Evolutionary conservation across 495 filamentous ascomycete genomes (phyloP).

Genomic region (Aspergillus nidulans): DNA sequence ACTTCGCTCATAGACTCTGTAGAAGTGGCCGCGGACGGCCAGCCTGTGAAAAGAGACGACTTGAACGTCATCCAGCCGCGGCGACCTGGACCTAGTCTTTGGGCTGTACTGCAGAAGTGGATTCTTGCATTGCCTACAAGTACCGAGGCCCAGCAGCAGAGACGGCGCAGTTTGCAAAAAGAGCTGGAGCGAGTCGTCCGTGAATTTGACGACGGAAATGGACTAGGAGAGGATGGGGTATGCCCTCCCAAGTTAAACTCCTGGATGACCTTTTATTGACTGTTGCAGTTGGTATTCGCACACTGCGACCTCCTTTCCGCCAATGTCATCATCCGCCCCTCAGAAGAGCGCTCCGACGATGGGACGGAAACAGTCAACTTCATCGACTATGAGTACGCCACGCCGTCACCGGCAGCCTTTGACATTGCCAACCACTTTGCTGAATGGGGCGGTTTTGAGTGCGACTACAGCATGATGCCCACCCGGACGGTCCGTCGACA

Average conservation of each 20-base stretch:
- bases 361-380: constrained; percentile 62
- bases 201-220: constrained; percentile 67
- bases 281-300: constrained; percentile 72
- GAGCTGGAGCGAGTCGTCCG: constrained; percentile 67
- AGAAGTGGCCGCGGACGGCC: constrained; percentile 30
- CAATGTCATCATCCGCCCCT: constrained; percentile 85
- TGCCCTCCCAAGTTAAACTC: constrained; percentile 29
- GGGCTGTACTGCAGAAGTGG: constrained; percentile 96
- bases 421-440: constrained; percentile 99
- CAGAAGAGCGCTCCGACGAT: constrained; percentile 27
- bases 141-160: constrained; percentile 59
- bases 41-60: constrained; percentile 20
- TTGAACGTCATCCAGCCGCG: constrained; percentile 56
- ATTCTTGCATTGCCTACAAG: constrained; percentile 74
- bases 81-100: constrained; percentile 71
- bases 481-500: constrained; percentile 70
- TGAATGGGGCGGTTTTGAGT: constrained; percentile 97
- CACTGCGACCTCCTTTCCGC: constrained; percentile 94
- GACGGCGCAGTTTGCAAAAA: constrained; percentile 62
- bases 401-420: constrained; percentile 92
- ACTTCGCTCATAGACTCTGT: constrained; percentile 13
- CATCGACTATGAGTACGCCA: constrained; percentile 98
- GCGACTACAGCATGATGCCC: constrained; percentile 80
- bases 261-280: neutral
- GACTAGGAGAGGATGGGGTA: constrained; percentile 69